Evolutionary conservation across 768 basidiomycete genomes (phyloP).

Genomic region (Mycena indigotica): DNA sequence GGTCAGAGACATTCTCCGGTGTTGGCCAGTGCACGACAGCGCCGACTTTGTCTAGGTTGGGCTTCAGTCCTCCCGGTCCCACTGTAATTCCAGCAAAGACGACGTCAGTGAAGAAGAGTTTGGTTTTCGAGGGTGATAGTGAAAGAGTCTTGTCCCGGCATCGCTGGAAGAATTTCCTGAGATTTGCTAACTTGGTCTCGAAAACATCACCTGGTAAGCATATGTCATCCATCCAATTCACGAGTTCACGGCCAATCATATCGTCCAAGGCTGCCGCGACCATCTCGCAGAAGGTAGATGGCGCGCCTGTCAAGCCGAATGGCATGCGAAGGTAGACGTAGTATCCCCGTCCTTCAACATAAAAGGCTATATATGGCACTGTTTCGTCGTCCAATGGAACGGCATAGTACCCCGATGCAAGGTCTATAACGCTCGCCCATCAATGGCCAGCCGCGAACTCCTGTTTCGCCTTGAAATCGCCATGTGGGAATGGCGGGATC

Average conservation of each 20-base stretch:
- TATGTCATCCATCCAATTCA: slow-evolving; percentile 44
- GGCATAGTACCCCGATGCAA: slow-evolving; percentile 41
- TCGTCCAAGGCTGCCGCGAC: slow-evolving; percentile 29
- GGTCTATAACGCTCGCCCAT: slow-evolving; percentile 38
- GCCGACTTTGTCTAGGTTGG: slow-evolving; percentile 39
- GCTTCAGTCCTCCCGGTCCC: slow-evolving; percentile 35
- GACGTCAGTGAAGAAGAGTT: slow-evolving; percentile 38
- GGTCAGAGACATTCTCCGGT: slow-evolving; percentile 30
- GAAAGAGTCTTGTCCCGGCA: slow-evolving; percentile 35
- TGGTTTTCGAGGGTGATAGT: slow-evolving; percentile 36
- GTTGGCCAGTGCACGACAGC: slow-evolving; percentile 38
- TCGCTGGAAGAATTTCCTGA: slow-evolving; percentile 31
- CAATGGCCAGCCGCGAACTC: slow-evolving; percentile 35
- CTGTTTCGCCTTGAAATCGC: slow-evolving; percentile 43
- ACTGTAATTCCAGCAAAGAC: slow-evolving; percentile 39
- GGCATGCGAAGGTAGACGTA: slow-evolving; percentile 40
- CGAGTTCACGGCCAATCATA: slow-evolving; percentile 28
- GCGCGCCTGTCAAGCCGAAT: slow-evolving; percentile 43
- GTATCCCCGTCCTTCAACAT: slow-evolving; percentile 40
- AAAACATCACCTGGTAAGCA: slow-evolving; percentile 36
- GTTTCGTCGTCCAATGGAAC: slow-evolving; percentile 25
- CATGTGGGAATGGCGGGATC: slow-evolving; percentile 39
- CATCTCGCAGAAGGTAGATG: slow-evolving; percentile 37
- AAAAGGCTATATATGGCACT: slow-evolving; percentile 37
- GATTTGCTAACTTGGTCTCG: slow-evolving; percentile 26